phyloP scores from a whole-genome alignment of 768 basidiomycete genomes.

The Cantharellus anzutake region DNA sequence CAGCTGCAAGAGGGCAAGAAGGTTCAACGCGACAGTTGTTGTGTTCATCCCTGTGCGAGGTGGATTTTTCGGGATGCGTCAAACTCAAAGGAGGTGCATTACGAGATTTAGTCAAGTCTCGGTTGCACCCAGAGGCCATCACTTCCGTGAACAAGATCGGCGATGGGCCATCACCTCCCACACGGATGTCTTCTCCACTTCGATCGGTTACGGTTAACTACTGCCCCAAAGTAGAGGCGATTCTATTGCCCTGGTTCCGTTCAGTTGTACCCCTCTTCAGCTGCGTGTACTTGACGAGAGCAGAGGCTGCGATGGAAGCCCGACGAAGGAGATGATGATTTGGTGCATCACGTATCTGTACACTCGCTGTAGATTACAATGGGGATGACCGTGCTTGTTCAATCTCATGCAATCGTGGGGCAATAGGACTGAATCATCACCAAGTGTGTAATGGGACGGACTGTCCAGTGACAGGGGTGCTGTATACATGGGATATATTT shows the following conservation, averaged over 20 bases:
- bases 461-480: no score
- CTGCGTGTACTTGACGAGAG: constrained; percentile 4
- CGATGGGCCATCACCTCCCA: not conserved
- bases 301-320: not conserved
- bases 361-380: no score
- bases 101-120: constrained; percentile 6
- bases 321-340: no score
- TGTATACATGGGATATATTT: no score
- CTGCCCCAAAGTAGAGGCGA: constrained; percentile 6
- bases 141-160: not conserved
- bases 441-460: no score
- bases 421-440: no score
- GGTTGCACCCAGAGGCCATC: not conserved
- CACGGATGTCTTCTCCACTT: not conserved
- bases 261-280: constrained; percentile 1
- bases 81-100: constrained; percentile 5
- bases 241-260: constrained; percentile 6
- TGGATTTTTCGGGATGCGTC: not conserved
- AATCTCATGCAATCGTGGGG: no score
- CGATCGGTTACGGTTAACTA: constrained; percentile 1
- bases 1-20: not conserved
- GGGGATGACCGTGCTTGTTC: no score
- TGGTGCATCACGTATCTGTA: no score
- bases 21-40: not conserved
- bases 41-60: not conserved